phyloP scores from a whole-genome alignment of 345 rosid genomes.

The Arabis alpina region DNA sequence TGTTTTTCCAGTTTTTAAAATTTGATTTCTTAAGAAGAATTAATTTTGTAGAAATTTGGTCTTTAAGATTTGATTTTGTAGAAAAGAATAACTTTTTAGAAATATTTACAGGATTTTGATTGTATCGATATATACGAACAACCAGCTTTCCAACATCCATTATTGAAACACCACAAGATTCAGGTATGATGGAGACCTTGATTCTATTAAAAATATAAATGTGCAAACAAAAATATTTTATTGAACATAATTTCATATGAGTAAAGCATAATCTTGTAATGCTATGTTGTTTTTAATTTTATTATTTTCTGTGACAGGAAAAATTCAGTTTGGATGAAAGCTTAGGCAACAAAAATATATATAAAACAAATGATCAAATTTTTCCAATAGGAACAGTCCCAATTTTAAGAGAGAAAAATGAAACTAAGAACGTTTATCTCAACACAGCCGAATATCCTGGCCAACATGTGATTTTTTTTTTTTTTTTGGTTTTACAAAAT shows the following conservation, averaged over 20 bases:
- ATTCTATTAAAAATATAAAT: no score
- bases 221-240: no score
- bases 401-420: slow-evolving; percentile 7
- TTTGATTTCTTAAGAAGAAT: background rate
- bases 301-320: background rate
- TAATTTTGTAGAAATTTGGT: background rate
- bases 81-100: background rate
- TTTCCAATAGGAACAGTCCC: slow-evolving; percentile 34
- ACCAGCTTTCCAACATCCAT: no score
- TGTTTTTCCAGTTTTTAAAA: background rate
- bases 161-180: no score
- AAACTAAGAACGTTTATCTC: background rate
- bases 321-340: background rate
- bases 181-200: no score
- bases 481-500: background rate
- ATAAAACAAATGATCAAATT: background rate
- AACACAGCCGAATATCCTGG: background rate
- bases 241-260: background rate
- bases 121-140: slow-evolving; percentile 19
- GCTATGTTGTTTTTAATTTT: background rate
- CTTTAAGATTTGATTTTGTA: background rate
- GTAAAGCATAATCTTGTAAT: background rate
- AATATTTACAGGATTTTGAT: slow-evolving; percentile 10
- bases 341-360: background rate
- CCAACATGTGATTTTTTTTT: background rate